Base-by-base conservation (phyloP, 2,329 filamentous ascomycete genomes). In the Curvularia sp. region DNA sequence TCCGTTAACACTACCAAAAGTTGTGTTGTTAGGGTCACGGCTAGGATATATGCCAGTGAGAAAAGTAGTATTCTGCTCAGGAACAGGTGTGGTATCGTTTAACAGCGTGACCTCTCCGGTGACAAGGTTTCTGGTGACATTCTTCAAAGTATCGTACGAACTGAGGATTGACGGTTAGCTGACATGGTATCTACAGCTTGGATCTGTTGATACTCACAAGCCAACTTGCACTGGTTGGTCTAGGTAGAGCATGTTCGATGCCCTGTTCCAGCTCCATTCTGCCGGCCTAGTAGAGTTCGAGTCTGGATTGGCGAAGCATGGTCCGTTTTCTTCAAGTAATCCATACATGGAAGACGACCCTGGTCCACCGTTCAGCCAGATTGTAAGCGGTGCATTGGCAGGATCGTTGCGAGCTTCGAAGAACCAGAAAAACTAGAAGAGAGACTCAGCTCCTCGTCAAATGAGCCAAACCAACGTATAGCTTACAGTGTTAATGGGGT, bases 141-240 rank as follows among this genome's bases (percentile, higher is more conserved):
- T 61, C 54, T 73, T 56, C 9, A 66, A 52, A 3, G 63, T 62
- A 21, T 71, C 62, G 41, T 86, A 86, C 2, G 81, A 84, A 71
- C 84, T 61, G 13, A 6, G 3, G 3, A 32, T 50, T 28, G 21
- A 43, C 7, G 6, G 3, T 42, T 13, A 54, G 23, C 21, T 39
- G 7, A 34, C 21, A 18, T 25, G n/a, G 13, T 4, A 39, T 4
- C 9, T 5, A 10, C 2, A 3, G 8, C 1, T 42, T 8, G 21
- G 18, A 9, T n/a, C 12, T 23, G 25, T 1, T 27, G 9, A 6
- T 19, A 27, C 59, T 59, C 39, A 61, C 59, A 86, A 85, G 7
- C 85, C 85, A 36, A 84, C 81, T 47, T 84, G 80, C 3, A 79
- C 80, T 0, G 84, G 88, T 72, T 89, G 86, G 61, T 89, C 86